phyloP scores from a whole-genome alignment of 345 rosid species.

The Murraya paniculata region DNA sequence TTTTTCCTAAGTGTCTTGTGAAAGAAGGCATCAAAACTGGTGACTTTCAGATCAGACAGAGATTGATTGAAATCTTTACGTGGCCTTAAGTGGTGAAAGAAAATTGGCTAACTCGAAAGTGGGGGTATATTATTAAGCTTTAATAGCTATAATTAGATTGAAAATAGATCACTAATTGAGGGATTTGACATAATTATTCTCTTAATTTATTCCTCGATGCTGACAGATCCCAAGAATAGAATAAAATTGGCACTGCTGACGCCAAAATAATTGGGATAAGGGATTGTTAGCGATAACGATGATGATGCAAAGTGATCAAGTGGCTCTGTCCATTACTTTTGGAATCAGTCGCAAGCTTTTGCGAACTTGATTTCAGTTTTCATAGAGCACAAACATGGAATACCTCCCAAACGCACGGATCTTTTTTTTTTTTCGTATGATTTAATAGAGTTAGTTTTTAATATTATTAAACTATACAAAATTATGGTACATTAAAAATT shows the following conservation, averaged over 20 bases:
- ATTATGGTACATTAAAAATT: too few species aligned
- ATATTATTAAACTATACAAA: accelerated
- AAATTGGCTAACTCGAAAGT: background rate
- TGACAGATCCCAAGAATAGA: constrained; percentile 1
- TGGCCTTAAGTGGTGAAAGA: background rate
- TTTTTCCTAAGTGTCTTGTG: background rate
- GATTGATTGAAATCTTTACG: background rate
- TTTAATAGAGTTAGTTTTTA: too few species aligned
- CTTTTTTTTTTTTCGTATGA: too few species aligned
- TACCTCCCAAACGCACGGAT: too few species aligned
- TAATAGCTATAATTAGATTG: background rate
- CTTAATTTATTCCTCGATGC: constrained; percentile 2
- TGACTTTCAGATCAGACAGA: background rate
- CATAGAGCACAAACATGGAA: background rate
- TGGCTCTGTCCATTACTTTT: constrained; percentile 12
- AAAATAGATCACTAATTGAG: background rate
- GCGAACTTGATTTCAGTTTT: constrained; percentile 1
- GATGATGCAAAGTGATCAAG: constrained; percentile 18
- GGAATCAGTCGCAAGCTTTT: background rate
- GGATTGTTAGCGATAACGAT: constrained; percentile 4
- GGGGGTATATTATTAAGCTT: background rate
- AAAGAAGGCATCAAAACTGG: background rate
- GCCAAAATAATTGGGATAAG: constrained; percentile 10
- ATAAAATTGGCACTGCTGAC: constrained; percentile 15
- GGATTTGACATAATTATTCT: background rate